phyloP scores from a whole-genome alignment of 2,329 filamentous ascomycete genomes.

The Colletotrichum lindemuthianum region DNA sequence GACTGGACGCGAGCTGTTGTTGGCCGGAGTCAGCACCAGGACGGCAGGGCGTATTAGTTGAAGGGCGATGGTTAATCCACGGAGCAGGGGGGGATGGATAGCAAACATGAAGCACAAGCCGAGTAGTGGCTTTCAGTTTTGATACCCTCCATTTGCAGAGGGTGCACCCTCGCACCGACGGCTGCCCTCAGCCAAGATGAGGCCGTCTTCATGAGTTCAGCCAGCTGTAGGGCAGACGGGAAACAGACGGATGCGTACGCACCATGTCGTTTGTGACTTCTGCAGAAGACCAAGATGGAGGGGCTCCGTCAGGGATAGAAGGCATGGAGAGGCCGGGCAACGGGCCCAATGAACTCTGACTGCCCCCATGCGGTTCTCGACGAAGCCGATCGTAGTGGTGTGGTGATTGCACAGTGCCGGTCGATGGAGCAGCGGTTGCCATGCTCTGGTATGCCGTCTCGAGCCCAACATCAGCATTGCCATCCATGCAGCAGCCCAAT shows the following conservation, averaged over 20 bases:
- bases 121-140: background rate
- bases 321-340: conserved; percentile 1
- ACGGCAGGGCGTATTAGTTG: too few relatives aligned
- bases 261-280: conserved; percentile 4
- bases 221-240: too few relatives aligned
- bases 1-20: background rate
- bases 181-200: background rate
- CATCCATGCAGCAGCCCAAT: background rate
- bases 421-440: conserved; percentile 2
- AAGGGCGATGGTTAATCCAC: background rate
- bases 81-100: background rate
- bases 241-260: background rate
- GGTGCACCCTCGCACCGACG: background rate
- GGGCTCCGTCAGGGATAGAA: conserved; percentile 20
- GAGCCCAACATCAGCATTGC: too few relatives aligned
- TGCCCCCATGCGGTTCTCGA: background rate
- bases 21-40: too few relatives aligned
- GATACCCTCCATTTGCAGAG: background rate
- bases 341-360: conserved; percentile 21
- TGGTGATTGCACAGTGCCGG: conserved; percentile 12
- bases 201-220: too few relatives aligned
- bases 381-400: conserved; percentile 19
- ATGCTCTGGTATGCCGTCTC: background rate
- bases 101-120: conserved; percentile 9
- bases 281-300: background rate